A percentile compares a stretch with the other conserved stretches of the same genome.
These are phyloP conservation scores for Trichoderma simmonsii DNA, from an alignment of 2,329 filamentous ascomycete species.

Conservation along the genomic window DNA sequence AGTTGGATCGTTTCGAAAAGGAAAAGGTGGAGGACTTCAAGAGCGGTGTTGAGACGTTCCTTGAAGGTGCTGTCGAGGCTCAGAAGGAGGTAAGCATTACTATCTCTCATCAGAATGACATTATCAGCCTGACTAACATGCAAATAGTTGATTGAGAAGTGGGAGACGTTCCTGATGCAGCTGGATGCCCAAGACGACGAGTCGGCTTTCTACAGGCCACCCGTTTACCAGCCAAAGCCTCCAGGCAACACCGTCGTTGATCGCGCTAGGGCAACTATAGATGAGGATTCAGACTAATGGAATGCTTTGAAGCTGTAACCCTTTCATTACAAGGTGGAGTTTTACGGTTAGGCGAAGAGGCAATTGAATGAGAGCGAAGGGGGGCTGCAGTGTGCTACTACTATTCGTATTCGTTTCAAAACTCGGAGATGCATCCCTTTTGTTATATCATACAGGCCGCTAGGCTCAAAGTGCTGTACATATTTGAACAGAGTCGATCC, in stretches of 20 bases:
- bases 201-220: constrained; percentile 61
- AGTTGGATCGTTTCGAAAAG: constrained; percentile 89
- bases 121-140: constrained; percentile 23
- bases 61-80: constrained; percentile 94
- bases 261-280: constrained; percentile 55
- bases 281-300: constrained; percentile 57
- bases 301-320: not conserved
- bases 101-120: not conserved
- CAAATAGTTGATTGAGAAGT: constrained; percentile 70
- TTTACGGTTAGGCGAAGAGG: not conserved
- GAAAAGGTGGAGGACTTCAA: constrained; percentile 99
- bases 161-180: constrained; percentile 97
- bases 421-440: constrained; percentile 26
- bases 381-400: not conserved
- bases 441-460: constrained; percentile 38
- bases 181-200: constrained; percentile 91
- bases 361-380: not conserved
- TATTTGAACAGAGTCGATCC: constrained; percentile 20
- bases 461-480: constrained; percentile 24
- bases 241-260: constrained; percentile 59
- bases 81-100: constrained; percentile 78
- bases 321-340: not conserved
- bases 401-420: constrained; percentile 10
- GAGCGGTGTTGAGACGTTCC: constrained; percentile 92
- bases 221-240: constrained; percentile 52